phyloP scores from a whole-genome alignment of 75 land plant species.

The Adiantum capillusveneris region DNA sequence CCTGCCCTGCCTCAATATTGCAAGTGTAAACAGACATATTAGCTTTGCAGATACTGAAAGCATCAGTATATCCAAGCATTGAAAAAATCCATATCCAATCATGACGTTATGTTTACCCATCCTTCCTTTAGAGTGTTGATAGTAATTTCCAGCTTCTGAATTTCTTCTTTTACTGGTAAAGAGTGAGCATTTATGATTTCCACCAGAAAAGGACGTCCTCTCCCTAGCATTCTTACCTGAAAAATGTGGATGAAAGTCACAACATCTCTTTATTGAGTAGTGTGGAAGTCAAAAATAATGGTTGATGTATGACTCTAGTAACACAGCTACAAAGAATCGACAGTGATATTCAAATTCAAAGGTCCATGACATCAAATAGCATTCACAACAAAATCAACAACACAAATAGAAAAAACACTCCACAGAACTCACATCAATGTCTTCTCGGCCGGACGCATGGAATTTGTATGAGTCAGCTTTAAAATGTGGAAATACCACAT shows the following conservation, averaged over 20 bases:
- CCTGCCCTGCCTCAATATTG: conserved; percentile 43
- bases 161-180: conserved; percentile 26
- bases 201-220: conserved; percentile 85
- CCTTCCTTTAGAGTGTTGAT: conserved; percentile 55
- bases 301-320: too few relatives aligned
- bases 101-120: conserved; percentile 57
- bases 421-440: conserved; percentile 69
- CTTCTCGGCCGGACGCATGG: conserved; percentile 99
- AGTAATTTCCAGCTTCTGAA: conserved; percentile 37
- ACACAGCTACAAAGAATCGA: too few relatives aligned
- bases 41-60: too few relatives aligned
- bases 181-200: conserved; percentile 86
- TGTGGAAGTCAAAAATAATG: too few relatives aligned
- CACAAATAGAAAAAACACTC: too few relatives aligned
- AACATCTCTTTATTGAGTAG: not conserved
- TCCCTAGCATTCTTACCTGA: conserved; percentile 98
- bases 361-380: too few relatives aligned
- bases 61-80: too few relatives aligned
- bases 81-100: too few relatives aligned
- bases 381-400: too few relatives aligned
- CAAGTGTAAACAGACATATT: not conserved
- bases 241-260: conserved; percentile 3
- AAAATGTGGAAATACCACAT: conserved; percentile 46
- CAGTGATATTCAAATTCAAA: too few relatives aligned
- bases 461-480: conserved; percentile 85